Base-by-base conservation (phyloP, 2,329 filamentous ascomycete species). In the Tolypocladium inflatum region DNA sequence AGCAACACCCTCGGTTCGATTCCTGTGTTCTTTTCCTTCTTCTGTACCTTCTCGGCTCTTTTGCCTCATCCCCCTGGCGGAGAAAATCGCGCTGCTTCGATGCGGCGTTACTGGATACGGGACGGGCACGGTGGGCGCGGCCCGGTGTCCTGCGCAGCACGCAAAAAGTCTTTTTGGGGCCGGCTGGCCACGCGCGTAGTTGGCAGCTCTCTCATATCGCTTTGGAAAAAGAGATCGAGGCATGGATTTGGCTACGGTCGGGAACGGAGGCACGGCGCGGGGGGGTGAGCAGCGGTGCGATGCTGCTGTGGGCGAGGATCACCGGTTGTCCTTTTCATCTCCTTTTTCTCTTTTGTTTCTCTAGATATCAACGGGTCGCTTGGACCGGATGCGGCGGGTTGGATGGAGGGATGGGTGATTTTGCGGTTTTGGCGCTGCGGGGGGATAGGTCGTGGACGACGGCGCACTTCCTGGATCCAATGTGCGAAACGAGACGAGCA, bases 271-370 rank as follows among this genome's bases (percentile, higher is more conserved):
- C 17, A 33, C 26, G 19, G 30, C 1, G 30, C 30, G 19, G 10
- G 26, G 23, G 2, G 17, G 2, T 1, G 30, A 13, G 48, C 17
- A 11, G 26, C 26, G 8, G 10, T n/a, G 30, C 9, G 48, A 13
- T 35, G 30, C 30, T 52, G 48, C 19, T n/a, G 17, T 7, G 19
- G 30, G 48, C 30, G n/a, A 9, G 2, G 26, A 4, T 52, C 6
- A 19, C 21, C 11, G 9, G 2, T 13, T 35, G 21, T 1, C 3
- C 2, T 13, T 35, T 15, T 1, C 3, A n/a, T 13, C 0, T n/a
- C 0, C 2, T 7, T 33, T 50, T 50, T 13, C 1, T 52, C 11
- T 21, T 10, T 21, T 52, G 7, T 23, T 26, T 13, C 43, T 45
- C 19, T 37, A 52, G 30, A 52, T 52, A 52, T 52, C 48, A 51